phyloP scores from a whole-genome alignment of 352 stramenopile genomes.

The Pythium utonaiense region DNA sequence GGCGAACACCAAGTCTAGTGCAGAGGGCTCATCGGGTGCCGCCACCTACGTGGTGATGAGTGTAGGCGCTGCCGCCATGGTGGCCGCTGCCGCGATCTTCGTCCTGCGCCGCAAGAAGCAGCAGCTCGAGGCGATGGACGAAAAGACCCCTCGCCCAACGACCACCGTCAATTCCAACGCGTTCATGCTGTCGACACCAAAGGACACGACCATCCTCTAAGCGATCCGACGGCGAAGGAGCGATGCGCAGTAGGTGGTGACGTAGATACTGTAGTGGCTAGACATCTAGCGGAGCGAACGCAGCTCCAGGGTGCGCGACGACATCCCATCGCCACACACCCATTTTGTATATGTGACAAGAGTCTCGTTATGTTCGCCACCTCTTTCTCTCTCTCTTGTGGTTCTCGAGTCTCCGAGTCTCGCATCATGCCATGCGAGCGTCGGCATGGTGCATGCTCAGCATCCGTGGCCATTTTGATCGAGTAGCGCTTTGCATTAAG shows the following conservation, averaged over 20 bases:
- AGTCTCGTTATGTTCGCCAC: background rate
- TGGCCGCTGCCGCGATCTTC: slow-evolving; percentile 52
- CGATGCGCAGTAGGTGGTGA: background rate
- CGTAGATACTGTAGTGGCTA: background rate
- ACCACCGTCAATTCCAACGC: slow-evolving; percentile 23
- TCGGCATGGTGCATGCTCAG: no score
- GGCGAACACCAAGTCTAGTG: slow-evolving; percentile 24
- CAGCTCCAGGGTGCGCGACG: background rate
- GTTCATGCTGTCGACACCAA: slow-evolving; percentile 49
- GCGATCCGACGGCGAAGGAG: background rate
- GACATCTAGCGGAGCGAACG: background rate
- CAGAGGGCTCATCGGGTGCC: background rate
- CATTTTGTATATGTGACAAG: background rate
- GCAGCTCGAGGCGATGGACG: slow-evolving; percentile 49
- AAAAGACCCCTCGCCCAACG: slow-evolving; percentile 41
- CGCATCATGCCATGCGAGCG: no score
- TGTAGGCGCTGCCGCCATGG: slow-evolving; percentile 32
- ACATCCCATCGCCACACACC: background rate
- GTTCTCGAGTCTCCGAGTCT: no score
- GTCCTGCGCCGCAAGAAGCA: slow-evolving; percentile 69
- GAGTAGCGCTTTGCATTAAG: background rate
- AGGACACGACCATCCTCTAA: slow-evolving; percentile 47
- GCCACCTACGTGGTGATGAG: slow-evolving; percentile 36
- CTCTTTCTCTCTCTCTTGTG: background rate
- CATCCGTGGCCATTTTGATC: background rate